phyloP scores from a whole-genome alignment of 2,329 filamentous ascomycete genomes.

The Colletotrichum echinochloae region DNA sequence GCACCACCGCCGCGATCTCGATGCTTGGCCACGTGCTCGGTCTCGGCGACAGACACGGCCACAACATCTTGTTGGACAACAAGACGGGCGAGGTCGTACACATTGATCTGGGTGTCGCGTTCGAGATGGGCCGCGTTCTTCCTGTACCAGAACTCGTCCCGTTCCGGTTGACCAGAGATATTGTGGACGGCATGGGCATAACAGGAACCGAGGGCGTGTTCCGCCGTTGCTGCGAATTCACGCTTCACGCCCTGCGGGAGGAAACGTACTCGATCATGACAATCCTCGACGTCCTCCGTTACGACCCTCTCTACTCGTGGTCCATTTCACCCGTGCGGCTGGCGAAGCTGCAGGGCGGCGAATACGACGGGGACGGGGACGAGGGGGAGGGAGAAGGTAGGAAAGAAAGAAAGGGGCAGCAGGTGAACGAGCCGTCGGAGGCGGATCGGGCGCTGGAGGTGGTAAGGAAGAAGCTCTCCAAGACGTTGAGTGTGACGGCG shows the following conservation, averaged over 20 bases:
- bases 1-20: slow-evolving; percentile 93
- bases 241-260: slow-evolving; percentile 91
- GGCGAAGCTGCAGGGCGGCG: slow-evolving; percentile 73
- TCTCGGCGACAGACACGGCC: slow-evolving; percentile 92
- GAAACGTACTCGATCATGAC: slow-evolving; percentile 99
- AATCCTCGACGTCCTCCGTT: slow-evolving; percentile 95
- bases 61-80: slow-evolving; percentile 94
- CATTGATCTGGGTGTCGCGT: slow-evolving; percentile 96
- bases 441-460: slow-evolving; percentile 92
- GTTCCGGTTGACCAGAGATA: slow-evolving; percentile 92
- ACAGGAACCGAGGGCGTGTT: slow-evolving; percentile 97
- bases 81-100: slow-evolving; percentile 94
- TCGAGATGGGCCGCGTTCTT: slow-evolving; percentile 95
- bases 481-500: slow-evolving; percentile 92
- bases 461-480: slow-evolving; percentile 94
- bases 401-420: slow-evolving; percentile 51
- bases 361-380: slow-evolving; percentile 55
- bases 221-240: slow-evolving; percentile 98
- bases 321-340: slow-evolving; percentile 80
- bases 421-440: slow-evolving; percentile 73
- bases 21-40: slow-evolving; percentile 95
- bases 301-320: slow-evolving; percentile 97
- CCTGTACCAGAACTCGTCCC: slow-evolving; percentile 96
- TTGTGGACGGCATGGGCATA: slow-evolving; percentile 97
- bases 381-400: slow-evolving; percentile 54